Conservation (phyloP, 495 filamentous ascomycete species). For the Corynascus novoguineensis region DNA sequence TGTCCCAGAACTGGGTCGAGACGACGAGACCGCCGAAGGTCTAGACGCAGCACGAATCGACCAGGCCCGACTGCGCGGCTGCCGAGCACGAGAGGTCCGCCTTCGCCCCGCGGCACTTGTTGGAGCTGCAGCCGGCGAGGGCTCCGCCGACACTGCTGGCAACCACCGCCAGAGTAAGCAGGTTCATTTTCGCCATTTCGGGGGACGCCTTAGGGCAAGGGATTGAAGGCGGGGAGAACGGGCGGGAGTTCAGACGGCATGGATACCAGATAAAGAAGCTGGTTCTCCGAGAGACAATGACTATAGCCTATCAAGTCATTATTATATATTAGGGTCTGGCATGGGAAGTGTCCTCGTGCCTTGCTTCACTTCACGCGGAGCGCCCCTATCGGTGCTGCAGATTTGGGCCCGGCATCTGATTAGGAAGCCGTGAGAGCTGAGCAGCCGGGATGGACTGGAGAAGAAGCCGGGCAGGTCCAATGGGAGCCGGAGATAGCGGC, state of each 20-base stretch:
- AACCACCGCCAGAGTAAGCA: neutral
- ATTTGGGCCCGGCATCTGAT: too few relatives aligned
- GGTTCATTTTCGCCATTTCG: neutral
- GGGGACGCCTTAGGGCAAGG: neutral
- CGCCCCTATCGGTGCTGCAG: too few relatives aligned
- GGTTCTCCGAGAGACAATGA: too few relatives aligned
- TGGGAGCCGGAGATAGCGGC: neutral
- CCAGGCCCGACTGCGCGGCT: conserved; percentile 31
- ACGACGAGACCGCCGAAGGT: conserved; percentile 49
- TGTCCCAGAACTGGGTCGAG: conserved; percentile 49
- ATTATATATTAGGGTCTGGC: neutral
- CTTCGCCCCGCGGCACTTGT: conserved; percentile 7
- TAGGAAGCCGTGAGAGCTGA: too few relatives aligned
- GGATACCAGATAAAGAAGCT: neutral
- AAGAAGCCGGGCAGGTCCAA: neutral
- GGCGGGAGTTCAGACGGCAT: too few relatives aligned
- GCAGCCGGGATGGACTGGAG: too few relatives aligned
- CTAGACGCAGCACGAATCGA: conserved; percentile 49
- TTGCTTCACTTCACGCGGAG: neutral
- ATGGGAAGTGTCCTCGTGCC: too few relatives aligned
- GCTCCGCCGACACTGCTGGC: neutral
- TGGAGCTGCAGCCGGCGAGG: too few relatives aligned
- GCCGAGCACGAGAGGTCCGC: conserved; percentile 44
- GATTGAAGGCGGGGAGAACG: too few relatives aligned
- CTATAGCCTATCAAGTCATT: too few relatives aligned